Evolutionary conservation across 768 basidiomycete genomes (phyloP).

Genomic region (Lactarius quietus): DNA sequence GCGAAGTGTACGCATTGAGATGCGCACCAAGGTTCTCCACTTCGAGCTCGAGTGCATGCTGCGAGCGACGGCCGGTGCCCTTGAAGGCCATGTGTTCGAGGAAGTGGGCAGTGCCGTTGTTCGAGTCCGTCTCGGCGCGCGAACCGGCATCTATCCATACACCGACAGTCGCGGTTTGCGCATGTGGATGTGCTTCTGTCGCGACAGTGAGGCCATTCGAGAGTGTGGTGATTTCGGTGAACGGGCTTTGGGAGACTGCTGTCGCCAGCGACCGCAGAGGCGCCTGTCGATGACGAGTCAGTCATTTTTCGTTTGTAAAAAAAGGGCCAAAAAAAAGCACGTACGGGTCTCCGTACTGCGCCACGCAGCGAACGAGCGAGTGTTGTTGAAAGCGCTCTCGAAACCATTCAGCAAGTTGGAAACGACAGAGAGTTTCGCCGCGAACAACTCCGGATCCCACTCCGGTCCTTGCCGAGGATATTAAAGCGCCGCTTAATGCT

Average conservation of each 20-base stretch:
- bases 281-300: conserved; percentile 35
- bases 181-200: conserved; percentile 84
- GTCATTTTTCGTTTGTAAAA: conserved; percentile 5
- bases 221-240: conserved; percentile 89
- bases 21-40: conserved; percentile 98
- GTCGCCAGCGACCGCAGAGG: conserved; percentile 72
- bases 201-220: conserved; percentile 95
- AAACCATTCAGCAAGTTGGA: conserved; percentile 40
- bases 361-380: conserved; percentile 22
- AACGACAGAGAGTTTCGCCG: conserved; percentile 31
- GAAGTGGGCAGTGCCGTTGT: conserved; percentile 97
- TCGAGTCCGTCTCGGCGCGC: conserved; percentile 92
- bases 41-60: conserved; percentile 90
- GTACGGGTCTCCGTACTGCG: conserved; percentile 18
- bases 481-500: background rate
- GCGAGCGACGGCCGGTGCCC: conserved; percentile 84
- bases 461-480: conserved; percentile 5
- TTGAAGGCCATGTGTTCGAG: conserved; percentile 99
- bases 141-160: conserved; percentile 99
- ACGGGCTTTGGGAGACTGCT: conserved; percentile 59
- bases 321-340: background rate
- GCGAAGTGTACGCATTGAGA: conserved; percentile 96
- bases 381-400: conserved; percentile 27
- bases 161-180: conserved; percentile 97
- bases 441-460: conserved; percentile 8